Evolutionary conservation across 2,329 filamentous ascomycete genomes (phyloP).

Genomic region (Aspergillus eucalypticola): DNA sequence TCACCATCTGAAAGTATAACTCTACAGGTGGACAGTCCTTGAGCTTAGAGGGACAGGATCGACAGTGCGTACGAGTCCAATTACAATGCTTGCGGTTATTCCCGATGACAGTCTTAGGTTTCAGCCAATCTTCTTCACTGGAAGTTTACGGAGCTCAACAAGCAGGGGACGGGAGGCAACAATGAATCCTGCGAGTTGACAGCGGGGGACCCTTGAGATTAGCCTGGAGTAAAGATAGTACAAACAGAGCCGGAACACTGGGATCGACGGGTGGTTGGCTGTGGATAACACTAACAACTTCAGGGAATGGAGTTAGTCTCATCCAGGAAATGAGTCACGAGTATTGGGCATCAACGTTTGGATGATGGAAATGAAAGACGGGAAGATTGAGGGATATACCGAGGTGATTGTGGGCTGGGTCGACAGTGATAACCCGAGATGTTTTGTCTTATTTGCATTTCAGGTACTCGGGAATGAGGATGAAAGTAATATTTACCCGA

Average conservation of each 20-base stretch:
- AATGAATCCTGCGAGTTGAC: not conserved
- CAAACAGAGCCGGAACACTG: not conserved
- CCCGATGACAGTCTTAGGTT: not conserved
- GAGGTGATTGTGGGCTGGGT: not conserved
- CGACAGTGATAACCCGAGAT: not conserved
- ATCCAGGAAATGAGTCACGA: not conserved
- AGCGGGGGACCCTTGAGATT: not conserved
- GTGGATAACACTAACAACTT: not conserved
- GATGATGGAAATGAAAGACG: not conserved
- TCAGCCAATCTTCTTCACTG: not conserved
- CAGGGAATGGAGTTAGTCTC: not conserved
- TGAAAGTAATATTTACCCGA: not conserved
- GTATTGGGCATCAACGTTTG: constrained; percentile 10
- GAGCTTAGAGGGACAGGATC: not conserved
- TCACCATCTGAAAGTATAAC: not conserved
- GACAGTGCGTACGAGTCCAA: not conserved
- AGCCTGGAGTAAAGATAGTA: not conserved
- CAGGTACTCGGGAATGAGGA: not conserved
- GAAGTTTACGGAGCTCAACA: not conserved
- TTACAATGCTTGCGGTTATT: not conserved
- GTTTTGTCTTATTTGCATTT: not conserved
- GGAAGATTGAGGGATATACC: not conserved
- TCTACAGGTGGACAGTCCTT: too few relatives aligned
- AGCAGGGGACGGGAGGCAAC: not conserved
- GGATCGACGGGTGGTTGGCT: not conserved